A percentile compares a stretch with the other conserved stretches of the same genome.
Conservation (phyloP, 2,329 filamentous ascomycete species). For the Cladophialophora bantiana region DNA sequence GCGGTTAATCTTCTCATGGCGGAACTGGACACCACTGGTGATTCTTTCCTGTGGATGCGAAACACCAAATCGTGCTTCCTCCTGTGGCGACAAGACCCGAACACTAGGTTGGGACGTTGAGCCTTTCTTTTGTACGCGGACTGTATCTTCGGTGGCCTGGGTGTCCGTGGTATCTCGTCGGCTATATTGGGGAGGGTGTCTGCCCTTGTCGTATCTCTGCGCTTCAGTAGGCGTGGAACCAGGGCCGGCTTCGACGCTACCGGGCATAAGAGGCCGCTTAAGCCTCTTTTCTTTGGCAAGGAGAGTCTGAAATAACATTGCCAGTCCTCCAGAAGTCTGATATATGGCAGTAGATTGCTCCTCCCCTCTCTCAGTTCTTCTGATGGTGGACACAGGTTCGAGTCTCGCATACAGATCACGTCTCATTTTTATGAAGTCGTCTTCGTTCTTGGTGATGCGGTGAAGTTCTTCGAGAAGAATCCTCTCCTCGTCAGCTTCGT, state of each 20-base stretch:
- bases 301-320: constrained; percentile 80
- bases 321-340: constrained; percentile 80
- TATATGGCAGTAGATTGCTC: constrained; percentile 63
- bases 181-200: constrained; percentile 43
- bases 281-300: constrained; percentile 85
- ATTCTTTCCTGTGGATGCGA: constrained; percentile 83
- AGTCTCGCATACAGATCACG: constrained; percentile 85
- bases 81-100: constrained; percentile 74
- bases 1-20: constrained; percentile 65
- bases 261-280: constrained; percentile 76
- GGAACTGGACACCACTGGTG: constrained; percentile 85
- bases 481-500: constrained; percentile 92
- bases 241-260: constrained; percentile 63
- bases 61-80: constrained; percentile 83
- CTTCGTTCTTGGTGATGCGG: constrained; percentile 85
- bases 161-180: constrained; percentile 40
- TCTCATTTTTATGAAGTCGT: constrained; percentile 85
- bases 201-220: constrained; percentile 32
- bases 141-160: constrained; percentile 36
- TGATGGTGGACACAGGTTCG: constrained; percentile 76
- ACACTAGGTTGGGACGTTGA: constrained; percentile 60
- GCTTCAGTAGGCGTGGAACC: constrained; percentile 48
- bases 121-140: constrained; percentile 49
- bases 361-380: constrained; percentile 61
- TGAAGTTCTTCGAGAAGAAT: constrained; percentile 88